phyloP scores from a whole-genome alignment of 495 filamentous ascomycete species.

The Penicillium turbatum region DNA sequence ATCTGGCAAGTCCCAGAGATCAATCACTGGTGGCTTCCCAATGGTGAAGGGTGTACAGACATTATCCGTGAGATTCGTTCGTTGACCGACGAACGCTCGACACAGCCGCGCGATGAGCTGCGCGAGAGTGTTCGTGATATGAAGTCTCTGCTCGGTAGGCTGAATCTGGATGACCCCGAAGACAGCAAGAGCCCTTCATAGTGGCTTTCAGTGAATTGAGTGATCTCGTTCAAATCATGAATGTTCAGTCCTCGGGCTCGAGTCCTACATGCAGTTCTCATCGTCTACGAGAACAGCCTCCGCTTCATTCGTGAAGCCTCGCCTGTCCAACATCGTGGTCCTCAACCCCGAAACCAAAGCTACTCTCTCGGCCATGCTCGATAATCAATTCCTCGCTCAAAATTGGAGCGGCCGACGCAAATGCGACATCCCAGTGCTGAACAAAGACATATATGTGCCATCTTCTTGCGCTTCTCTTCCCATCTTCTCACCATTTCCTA shows the following conservation, averaged over 20 bases:
- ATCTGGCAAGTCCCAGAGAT: constrained; percentile 65
- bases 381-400: not conserved
- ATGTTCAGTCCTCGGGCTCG: not conserved
- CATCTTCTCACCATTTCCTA: not conserved
- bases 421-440: not conserved
- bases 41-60: constrained; percentile 67
- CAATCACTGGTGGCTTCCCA: constrained; percentile 80
- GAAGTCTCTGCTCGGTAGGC: constrained; percentile 61
- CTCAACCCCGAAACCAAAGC: not conserved
- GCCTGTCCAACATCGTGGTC: not conserved
- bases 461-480: not conserved
- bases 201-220: constrained; percentile 1
- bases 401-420: not conserved
- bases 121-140: constrained; percentile 69
- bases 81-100: constrained; percentile 66
- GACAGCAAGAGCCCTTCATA: constrained; percentile 22
- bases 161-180: constrained; percentile 39
- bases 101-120: constrained; percentile 57
- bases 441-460: not conserved
- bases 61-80: constrained; percentile 71
- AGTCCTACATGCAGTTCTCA: not conserved
- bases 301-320: not conserved
- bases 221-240: not conserved
- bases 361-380: not conserved
- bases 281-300: not conserved